Percentiles rank a stretch among this genome's conserved stretches.
These are phyloP conservation scores for Phialocephala sp. DNA, from an alignment of 2,329 filamentous ascomycete species.

Conservation along the genomic window DNA sequence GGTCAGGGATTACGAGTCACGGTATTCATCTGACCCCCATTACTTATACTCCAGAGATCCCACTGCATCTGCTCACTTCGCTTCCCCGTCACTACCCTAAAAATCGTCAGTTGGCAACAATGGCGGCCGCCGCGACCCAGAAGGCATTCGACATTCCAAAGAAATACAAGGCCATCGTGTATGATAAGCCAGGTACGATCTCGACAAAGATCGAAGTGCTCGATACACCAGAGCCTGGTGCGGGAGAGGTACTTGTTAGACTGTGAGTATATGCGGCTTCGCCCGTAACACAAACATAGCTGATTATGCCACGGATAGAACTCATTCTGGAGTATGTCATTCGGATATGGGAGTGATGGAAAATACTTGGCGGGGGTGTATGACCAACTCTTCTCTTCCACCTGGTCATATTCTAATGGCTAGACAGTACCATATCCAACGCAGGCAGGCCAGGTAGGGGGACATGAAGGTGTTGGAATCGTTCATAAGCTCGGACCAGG, in stretches of 20 bases:
- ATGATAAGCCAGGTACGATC: conserved; percentile 68
- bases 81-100: background rate
- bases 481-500: conserved; percentile 70
- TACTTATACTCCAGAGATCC: background rate
- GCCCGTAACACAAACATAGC: conserved; percentile 1
- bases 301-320: conserved; percentile 44
- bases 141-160: conserved; percentile 52
- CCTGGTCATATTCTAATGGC: background rate
- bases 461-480: conserved; percentile 71
- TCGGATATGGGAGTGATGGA: conserved; percentile 64
- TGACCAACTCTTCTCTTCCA: conserved; percentile 20
- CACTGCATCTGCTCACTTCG: background rate
- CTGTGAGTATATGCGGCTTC: conserved; percentile 48
- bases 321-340: conserved; percentile 70
- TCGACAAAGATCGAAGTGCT: conserved; percentile 68
- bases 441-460: conserved; percentile 66
- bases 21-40: background rate
- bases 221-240: conserved; percentile 67
- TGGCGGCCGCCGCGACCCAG: conserved; percentile 34
- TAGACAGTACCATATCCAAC: conserved; percentile 61
- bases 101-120: conserved; percentile 26
- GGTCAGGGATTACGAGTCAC: conserved; percentile 7
- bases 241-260: conserved; percentile 67
- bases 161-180: conserved; percentile 67
- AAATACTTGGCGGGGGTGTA: conserved; percentile 45